A percentile compares a stretch with the other conserved stretches of the same genome.
Evolutionary conservation across 257 asterid genomes (phyloP).

Genomic region (Sherardia arvensis): DNA sequence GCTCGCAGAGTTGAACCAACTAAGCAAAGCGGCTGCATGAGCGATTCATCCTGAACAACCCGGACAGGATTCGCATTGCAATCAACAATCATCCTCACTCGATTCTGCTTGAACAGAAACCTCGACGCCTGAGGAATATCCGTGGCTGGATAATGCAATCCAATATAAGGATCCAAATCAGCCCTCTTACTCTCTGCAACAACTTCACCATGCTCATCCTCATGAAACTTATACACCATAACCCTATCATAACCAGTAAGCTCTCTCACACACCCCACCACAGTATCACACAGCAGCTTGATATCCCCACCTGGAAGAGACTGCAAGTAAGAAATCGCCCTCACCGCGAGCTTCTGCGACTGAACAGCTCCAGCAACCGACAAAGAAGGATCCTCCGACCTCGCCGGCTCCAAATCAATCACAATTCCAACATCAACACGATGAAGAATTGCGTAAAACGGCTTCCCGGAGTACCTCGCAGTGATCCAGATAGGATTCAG

Average conservation of each 20-base stretch:
- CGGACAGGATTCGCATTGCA: conserved; percentile 35
- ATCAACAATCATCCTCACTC: conserved; percentile 47
- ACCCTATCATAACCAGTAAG: conserved; percentile 66
- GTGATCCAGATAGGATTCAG: conserved; percentile 54
- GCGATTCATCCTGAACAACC: conserved; percentile 39
- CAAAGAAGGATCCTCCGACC: conserved; percentile 30
- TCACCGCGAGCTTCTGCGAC: conserved; percentile 49
- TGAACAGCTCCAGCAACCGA: conserved; percentile 46
- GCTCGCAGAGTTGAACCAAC: conserved; percentile 58
- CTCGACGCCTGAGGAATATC: conserved; percentile 66
- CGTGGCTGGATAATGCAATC: conserved; percentile 64
- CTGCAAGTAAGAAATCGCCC: conserved; percentile 47
- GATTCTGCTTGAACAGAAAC: conserved; percentile 53
- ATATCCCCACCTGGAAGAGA: conserved; percentile 51
- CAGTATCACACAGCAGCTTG: conserved; percentile 42
- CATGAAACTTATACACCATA: conserved; percentile 61
- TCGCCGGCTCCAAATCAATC: conserved; percentile 65
- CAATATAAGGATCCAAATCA: conserved; percentile 53
- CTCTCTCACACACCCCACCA: conserved; percentile 49
- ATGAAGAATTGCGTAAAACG: conserved; percentile 58
- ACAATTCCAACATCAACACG: conserved; percentile 55
- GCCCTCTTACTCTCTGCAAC: conserved; percentile 48
- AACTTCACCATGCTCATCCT: conserved; percentile 58
- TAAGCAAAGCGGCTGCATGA: conserved; percentile 47
- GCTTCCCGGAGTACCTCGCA: conserved; percentile 25